Base-by-base conservation (phyloP, 2,329 filamentous ascomycete species). In the Paecilomyces niveus region DNA sequence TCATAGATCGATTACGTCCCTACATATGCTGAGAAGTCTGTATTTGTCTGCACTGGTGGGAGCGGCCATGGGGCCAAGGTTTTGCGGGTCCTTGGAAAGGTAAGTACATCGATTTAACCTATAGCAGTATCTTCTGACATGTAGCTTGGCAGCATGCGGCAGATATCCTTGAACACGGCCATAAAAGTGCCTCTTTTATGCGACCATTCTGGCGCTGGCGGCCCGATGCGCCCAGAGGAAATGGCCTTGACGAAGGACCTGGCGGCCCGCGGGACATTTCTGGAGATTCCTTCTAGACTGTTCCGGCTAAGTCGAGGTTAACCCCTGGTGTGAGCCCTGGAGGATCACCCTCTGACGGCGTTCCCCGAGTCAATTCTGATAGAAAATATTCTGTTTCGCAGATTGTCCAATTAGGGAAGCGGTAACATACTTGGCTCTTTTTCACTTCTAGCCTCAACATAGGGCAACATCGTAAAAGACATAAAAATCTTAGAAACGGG, bases 11-110 rank as follows among this genome's bases (percentile, higher is more conserved):
- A 76, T 55, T 62, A 70, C 21, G 69, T 74, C 0, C 70, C 73
- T 13, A 57, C 55, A 1, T 65, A 62, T 6, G 65, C 65, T 1
- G 64, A 68, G 29, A 61, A 66, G 4, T 71, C 69, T 1, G 63
- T 74, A 1, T 73, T 74, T 54, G 68, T 72, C 3, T 71, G 68
- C 54, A 73, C 72, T 0, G 71, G 71, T 1, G 72, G 72, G 24
- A 74, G 71, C 32, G 72, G 72, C 9, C 71, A 74, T 39, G 72
- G 71, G 1, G 72, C 72, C 45, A 74, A 74, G 58, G 73, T 72
- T 29, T 59, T 74, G n/a, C 72, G 71, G 1, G 64, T 72, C 9
- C 65, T 74, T 26, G 72, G 72, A 59, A 55, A 70, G 59, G 70
- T 70, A 53, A 32, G 62, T 49, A 31, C 9, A 31, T 4, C 15